These are phyloP conservation scores for Microsporum canis DNA, from an alignment of 2,329 filamentous ascomycete genomes.

Conservation along the genomic window DNA sequence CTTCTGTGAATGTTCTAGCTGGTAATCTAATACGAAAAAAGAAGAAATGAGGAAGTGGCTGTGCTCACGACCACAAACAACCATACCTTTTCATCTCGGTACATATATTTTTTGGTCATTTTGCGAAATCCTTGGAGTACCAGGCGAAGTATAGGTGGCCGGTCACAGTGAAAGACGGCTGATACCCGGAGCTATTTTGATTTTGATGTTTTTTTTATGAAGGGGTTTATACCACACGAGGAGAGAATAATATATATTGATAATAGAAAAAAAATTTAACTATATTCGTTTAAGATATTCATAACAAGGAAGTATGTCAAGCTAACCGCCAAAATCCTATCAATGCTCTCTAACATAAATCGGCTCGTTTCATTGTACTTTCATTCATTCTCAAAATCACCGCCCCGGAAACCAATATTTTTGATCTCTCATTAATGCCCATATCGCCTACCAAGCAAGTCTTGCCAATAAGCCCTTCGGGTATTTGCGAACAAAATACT, in stretches of 20 bases:
- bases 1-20: constrained; percentile 28
- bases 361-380: too few relatives aligned
- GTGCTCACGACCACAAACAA: too few relatives aligned
- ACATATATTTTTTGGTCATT: neutral
- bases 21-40: constrained; percentile 31
- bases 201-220: neutral
- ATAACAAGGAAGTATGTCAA: too few relatives aligned
- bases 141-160: neutral
- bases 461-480: constrained; percentile 47
- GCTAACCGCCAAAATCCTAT: too few relatives aligned
- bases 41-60: constrained; percentile 21
- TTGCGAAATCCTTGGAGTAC: neutral
- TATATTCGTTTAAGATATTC: too few relatives aligned
- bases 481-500: constrained; percentile 50
- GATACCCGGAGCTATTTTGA: neutral
- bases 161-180: neutral
- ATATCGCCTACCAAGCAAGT: constrained; percentile 49
- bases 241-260: neutral
- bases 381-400: too few relatives aligned
- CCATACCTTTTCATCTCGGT: too few relatives aligned
- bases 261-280: too few relatives aligned
- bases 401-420: neutral
- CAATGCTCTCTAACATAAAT: too few relatives aligned
- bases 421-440: neutral
- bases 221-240: neutral